These are phyloP conservation scores for Nicotiana paniculata DNA, from an alignment of 257 asterid species.

Conservation along the genomic window DNA sequence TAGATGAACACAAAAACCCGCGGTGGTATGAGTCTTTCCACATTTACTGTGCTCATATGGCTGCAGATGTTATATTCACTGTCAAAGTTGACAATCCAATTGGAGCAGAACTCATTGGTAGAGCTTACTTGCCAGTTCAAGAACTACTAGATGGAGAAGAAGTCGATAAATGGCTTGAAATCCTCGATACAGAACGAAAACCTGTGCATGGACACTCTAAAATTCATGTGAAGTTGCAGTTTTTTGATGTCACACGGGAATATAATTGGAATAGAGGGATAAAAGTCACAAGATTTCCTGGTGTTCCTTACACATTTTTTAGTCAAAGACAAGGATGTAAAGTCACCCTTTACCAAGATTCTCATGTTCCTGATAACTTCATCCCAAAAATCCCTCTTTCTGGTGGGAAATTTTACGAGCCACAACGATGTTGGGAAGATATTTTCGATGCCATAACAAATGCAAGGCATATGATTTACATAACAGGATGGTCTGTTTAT, in stretches of 20 bases:
- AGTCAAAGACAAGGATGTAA: constrained; percentile 6
- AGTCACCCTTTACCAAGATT: constrained; percentile 12
- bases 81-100: constrained; percentile 26
- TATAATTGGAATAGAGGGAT: constrained; percentile 27
- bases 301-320: constrained; percentile 20
- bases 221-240: constrained; percentile 29
- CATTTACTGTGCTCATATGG: constrained; percentile 35
- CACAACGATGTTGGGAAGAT: constrained; percentile 13
- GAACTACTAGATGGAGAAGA: constrained; percentile 19
- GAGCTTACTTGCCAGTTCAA: constrained; percentile 32
- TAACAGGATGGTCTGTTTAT: constrained; percentile 9
- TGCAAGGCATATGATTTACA: constrained; percentile 13
- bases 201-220: constrained; percentile 28
- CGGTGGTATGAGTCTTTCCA: constrained; percentile 40
- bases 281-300: constrained; percentile 18
- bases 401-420: constrained; percentile 13
- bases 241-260: constrained; percentile 21
- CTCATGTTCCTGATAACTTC: constrained; percentile 14
- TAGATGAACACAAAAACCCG: constrained; percentile 16
- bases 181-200: constrained; percentile 15
- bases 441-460: background rate
- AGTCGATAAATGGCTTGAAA: constrained; percentile 29
- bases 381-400: constrained; percentile 9
- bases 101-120: constrained; percentile 34
- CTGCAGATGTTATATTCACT: constrained; percentile 27